Conservation (phyloP, 306 rosid genomes). For the Echinosophora koreensis region DNA sequence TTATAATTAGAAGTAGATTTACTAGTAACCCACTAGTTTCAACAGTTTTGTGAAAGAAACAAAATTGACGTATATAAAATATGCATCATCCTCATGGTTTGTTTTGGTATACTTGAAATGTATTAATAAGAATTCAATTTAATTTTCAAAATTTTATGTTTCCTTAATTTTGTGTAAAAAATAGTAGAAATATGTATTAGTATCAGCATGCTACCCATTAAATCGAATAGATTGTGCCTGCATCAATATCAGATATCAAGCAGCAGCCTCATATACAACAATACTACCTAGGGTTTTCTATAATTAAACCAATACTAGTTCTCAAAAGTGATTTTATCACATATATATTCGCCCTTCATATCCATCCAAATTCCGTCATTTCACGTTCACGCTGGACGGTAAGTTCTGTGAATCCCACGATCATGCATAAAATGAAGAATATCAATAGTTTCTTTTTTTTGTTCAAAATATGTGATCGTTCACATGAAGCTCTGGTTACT, state of each 20-base stretch:
- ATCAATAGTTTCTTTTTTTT: background rate
- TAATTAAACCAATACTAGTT: constrained; percentile 23
- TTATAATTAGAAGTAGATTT: too few species aligned
- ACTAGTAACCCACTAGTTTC: background rate
- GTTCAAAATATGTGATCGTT: constrained; percentile 33
- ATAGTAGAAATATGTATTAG: constrained; percentile 24
- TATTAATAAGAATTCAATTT: background rate
- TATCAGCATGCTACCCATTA: constrained; percentile 43
- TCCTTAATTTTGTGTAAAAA: background rate
- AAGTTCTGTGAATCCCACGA: constrained; percentile 30
- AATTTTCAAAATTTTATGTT: background rate
- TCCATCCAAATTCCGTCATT: constrained; percentile 27
- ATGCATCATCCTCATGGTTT: background rate
- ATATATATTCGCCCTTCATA: constrained; percentile 37
- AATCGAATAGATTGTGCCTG: constrained; percentile 23
- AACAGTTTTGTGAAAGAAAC: background rate
- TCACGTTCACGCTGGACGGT: constrained; percentile 17
- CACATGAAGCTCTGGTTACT: constrained; percentile 65
- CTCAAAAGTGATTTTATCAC: constrained; percentile 18
- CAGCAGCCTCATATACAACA: constrained; percentile 49
- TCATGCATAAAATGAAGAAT: constrained; percentile 9
- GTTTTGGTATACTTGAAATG: background rate
- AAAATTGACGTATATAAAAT: background rate
- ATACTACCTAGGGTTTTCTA: constrained; percentile 23
- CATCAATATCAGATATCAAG: constrained; percentile 34